Evolutionary conservation across 1,284 basidiomycete species (phyloP).

Genomic region (Meripilus lineatus): DNA sequence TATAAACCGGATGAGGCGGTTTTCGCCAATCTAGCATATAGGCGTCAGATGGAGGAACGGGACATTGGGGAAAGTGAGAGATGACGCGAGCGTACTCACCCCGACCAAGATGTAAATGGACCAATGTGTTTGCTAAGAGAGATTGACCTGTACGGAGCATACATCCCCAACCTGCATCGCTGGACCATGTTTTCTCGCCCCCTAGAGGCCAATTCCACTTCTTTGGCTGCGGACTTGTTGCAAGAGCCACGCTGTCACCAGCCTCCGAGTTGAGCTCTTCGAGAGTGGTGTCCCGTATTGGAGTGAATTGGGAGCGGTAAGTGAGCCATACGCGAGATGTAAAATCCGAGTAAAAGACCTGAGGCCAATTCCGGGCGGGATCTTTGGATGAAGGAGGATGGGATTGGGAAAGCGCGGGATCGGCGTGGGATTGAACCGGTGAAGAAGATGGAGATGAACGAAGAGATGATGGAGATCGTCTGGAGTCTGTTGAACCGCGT

Average conservation of each 20-base stretch:
- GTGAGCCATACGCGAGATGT: constrained; percentile 86
- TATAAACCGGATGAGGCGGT: constrained; percentile 55
- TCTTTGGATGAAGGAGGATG: constrained; percentile 36
- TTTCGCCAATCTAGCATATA: constrained; percentile 70
- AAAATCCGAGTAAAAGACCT: constrained; percentile 87
- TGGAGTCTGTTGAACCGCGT: constrained; percentile 35
- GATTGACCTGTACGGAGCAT: constrained; percentile 96
- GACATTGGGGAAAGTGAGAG: constrained; percentile 2
- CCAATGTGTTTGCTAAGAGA: constrained; percentile 83
- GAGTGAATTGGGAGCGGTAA: constrained; percentile 85
- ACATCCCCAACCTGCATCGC: constrained; percentile 96
- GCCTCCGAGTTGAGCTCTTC: constrained; percentile 40
- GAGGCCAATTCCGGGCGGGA: constrained; percentile 62
- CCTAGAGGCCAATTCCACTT: constrained; percentile 46
- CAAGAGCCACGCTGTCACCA: constrained; percentile 7
- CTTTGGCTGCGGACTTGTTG: constrained; percentile 33
- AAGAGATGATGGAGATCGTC: constrained; percentile 37
- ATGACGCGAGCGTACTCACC: constrained; percentile 45
- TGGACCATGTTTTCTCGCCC: constrained; percentile 81
- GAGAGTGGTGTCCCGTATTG: constrained; percentile 69
- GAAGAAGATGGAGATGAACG: constrained; percentile 49
- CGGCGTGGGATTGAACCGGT: constrained; percentile 23
- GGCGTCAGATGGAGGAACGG: constrained; percentile 1
- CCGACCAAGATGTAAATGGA: constrained; percentile 82
- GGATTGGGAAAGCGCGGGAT: constrained; percentile 33